Percentiles rank a stretch among this genome's conserved stretches.
phyloP scores from a whole-genome alignment of 345 rosid species.

The Alliaria petiolata region DNA sequence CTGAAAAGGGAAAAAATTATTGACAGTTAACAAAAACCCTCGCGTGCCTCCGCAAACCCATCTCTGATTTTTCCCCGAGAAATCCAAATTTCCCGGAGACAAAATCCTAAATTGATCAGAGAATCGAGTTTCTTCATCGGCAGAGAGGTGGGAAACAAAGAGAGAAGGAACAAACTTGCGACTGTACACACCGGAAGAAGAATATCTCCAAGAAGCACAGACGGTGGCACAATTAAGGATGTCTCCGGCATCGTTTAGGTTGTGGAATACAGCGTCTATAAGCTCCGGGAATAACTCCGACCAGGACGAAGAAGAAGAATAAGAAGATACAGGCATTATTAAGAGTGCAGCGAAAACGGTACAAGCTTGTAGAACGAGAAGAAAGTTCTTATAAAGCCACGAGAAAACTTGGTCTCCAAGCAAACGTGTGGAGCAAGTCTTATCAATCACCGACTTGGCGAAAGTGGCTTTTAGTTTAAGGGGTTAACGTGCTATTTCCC shows the following conservation, averaged over 20 bases:
- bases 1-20: conserved; percentile 13
- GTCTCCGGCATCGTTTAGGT: neutral
- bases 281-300: conserved; percentile 25
- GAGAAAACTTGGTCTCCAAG: neutral
- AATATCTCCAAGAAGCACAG: conserved; percentile 21
- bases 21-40: conserved; percentile 14
- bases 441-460: neutral
- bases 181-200: conserved; percentile 8
- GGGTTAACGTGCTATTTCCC: too few species aligned
- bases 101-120: neutral
- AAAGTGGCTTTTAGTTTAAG: neutral
- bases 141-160: conserved; percentile 4
- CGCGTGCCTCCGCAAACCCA: conserved; percentile 17
- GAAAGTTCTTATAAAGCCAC: neutral
- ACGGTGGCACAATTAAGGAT: conserved; percentile 12
- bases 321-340: neutral
- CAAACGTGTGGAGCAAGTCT: neutral
- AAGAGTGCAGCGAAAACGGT: neutral
- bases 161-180: conserved; percentile 20
- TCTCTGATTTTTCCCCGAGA: neutral
- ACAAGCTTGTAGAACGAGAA: neutral
- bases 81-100: neutral
- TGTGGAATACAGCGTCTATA: neutral
- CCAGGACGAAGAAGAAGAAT: conserved; percentile 1
- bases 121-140: neutral